Evolutionary conservation across 805 yeast genomes (phyloP).

Genomic region (Wickerhamomyces sydowiorum): DNA sequence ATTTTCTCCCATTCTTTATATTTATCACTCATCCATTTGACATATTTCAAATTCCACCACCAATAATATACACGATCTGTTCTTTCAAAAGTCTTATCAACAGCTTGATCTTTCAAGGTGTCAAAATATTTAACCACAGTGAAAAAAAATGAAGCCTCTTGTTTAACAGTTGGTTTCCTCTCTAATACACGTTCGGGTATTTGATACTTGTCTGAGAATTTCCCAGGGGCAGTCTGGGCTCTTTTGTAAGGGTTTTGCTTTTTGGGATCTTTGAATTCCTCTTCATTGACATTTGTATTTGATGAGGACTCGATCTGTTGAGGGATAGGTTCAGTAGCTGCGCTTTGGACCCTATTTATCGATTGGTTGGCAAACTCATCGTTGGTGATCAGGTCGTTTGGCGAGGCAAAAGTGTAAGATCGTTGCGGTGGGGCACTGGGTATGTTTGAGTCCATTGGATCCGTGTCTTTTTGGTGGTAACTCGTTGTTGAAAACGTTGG

Average conservation of each 20-base stretch:
- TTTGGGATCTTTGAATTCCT: slow-evolving; percentile 6
- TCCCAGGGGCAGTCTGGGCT: slow-evolving; percentile 11
- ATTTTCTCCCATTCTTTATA: slow-evolving; percentile 11
- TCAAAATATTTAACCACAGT: slow-evolving; percentile 11
- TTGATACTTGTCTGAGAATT: slow-evolving; percentile 1
- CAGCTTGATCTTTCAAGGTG: slow-evolving; percentile 11
- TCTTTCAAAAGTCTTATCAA: slow-evolving; percentile 13
- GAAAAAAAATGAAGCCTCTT: slow-evolving; percentile 15
- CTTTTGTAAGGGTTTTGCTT: slow-evolving; percentile 8
- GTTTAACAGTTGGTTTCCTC: slow-evolving; percentile 13
- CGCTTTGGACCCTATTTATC: slow-evolving; percentile 1
- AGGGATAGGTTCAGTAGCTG: slow-evolving; percentile 10
- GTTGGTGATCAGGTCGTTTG: background rate
- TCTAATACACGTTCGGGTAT: slow-evolving; percentile 7
- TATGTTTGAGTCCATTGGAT: background rate
- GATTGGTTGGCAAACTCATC: background rate
- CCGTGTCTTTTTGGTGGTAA: background rate
- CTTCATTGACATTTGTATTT: background rate
- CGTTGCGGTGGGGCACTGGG: background rate
- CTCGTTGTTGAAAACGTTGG: background rate
- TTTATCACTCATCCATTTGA: slow-evolving; percentile 3
- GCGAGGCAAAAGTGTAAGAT: background rate
- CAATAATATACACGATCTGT: slow-evolving; percentile 8
- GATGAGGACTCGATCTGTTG: background rate
- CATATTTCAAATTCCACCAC: slow-evolving; percentile 9